These are phyloP conservation scores for Pholiota conissans DNA, from an alignment of 768 basidiomycete genomes.

Conservation along the genomic window DNA sequence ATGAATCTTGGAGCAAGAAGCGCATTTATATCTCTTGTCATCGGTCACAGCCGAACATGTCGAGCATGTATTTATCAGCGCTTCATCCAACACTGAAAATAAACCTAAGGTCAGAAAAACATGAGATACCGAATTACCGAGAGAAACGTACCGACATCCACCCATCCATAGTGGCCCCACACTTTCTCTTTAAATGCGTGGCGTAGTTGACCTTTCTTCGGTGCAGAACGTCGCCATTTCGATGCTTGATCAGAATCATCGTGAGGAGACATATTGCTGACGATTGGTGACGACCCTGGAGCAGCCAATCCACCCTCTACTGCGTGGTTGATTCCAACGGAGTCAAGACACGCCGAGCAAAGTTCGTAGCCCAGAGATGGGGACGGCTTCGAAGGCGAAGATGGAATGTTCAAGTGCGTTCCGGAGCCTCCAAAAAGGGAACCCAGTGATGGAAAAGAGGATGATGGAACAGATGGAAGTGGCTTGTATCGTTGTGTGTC, in stretches of 20 bases:
- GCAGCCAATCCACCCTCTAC: slow-evolving; percentile 53
- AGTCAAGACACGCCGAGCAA: slow-evolving; percentile 77
- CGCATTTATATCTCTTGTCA: slow-evolving; percentile 80
- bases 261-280: slow-evolving; percentile 44
- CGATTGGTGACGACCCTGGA: slow-evolving; percentile 45
- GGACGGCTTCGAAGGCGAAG: slow-evolving; percentile 19
- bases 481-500: slow-evolving; percentile 39
- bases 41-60: slow-evolving; percentile 70
- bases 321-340: slow-evolving; percentile 77
- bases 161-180: slow-evolving; percentile 85
- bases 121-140: neutral
- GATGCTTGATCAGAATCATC: slow-evolving; percentile 54
- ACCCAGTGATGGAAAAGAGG: slow-evolving; percentile 33
- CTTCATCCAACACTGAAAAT: slow-evolving; percentile 65
- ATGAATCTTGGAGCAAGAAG: slow-evolving; percentile 75
- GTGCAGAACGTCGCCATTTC: slow-evolving; percentile 67
- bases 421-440: slow-evolving; percentile 17
- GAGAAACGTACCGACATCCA: slow-evolving; percentile 75
- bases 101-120: neutral
- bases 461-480: slow-evolving; percentile 38
- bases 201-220: slow-evolving; percentile 74
- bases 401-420: slow-evolving; percentile 18
- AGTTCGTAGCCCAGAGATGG: slow-evolving; percentile 71
- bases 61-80: slow-evolving; percentile 64
- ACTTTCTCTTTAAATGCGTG: slow-evolving; percentile 87